A percentile compares a stretch with the other conserved stretches of the same genome.
phyloP scores from a whole-genome alignment of 192 early-diverging fungal species.

The Pilaira anomala region DNA sequence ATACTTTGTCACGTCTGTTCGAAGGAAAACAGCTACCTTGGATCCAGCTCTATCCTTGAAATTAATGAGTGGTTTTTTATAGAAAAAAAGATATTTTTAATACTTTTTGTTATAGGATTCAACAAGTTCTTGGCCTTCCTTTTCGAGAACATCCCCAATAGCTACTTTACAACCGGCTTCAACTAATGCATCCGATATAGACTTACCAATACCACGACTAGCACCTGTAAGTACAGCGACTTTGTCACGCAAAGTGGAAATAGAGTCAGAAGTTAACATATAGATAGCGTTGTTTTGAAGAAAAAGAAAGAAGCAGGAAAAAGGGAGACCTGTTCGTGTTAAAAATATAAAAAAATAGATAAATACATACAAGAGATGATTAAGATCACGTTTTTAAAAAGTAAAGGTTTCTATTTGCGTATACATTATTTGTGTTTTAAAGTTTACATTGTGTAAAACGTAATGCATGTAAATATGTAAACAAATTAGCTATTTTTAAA shows the following conservation, averaged over 20 bases:
- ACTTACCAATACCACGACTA: constrained; percentile 81
- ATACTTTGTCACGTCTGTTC: constrained; percentile 32
- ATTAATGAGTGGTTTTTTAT: too few species aligned
- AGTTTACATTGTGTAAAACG: too few species aligned
- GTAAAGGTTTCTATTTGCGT: too few species aligned
- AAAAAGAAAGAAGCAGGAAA: too few species aligned
- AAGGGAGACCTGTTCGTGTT: too few species aligned
- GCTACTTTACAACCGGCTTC: constrained; percentile 54
- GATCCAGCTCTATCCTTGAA: constrained; percentile 2
- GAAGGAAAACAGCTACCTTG: constrained; percentile 23
- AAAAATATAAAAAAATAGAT: too few species aligned
- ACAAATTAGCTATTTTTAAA: too few species aligned
- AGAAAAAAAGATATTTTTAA: too few species aligned
- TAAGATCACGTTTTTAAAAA: too few species aligned
- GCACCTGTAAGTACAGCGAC: constrained; percentile 77
- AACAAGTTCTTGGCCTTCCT: constrained; percentile 17
- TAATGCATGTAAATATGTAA: too few species aligned
- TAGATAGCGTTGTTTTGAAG: neutral
- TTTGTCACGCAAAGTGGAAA: constrained; percentile 1
- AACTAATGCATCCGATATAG: constrained; percentile 77
- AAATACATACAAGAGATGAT: too few species aligned
- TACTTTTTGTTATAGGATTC: constrained; percentile 23
- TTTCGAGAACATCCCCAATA: constrained; percentile 32
- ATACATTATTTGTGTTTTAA: too few species aligned
- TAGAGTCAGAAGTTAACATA: constrained; percentile 3